These are phyloP conservation scores for Stylosanthes scabra DNA, from an alignment of 331 rosid species.

Conservation along the genomic window DNA sequence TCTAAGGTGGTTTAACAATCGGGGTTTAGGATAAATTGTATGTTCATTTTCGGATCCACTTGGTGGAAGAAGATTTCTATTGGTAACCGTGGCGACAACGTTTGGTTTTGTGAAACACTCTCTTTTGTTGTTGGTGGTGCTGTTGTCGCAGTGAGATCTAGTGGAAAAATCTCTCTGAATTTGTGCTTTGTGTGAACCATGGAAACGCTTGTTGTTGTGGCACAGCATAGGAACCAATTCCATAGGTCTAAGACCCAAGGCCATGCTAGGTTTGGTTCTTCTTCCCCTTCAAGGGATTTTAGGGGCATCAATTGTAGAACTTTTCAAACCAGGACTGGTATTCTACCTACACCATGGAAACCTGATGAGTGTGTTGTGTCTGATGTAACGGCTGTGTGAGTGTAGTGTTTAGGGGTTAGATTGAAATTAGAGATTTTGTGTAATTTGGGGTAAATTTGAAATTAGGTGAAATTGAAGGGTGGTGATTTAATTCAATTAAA, in stretches of 20 bases:
- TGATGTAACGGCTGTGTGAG: too few species aligned
- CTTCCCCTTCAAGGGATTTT: constrained; percentile 54
- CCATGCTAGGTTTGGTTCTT: constrained; percentile 50
- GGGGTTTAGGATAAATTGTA: background rate
- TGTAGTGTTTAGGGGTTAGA: too few species aligned
- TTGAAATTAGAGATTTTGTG: too few species aligned
- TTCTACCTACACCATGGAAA: constrained; percentile 69
- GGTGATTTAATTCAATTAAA: too few species aligned
- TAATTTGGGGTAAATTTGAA: too few species aligned
- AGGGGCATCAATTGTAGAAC: constrained; percentile 72
- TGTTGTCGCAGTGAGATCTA: constrained; percentile 49
- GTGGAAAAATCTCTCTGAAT: constrained; percentile 28
- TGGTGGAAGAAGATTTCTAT: constrained; percentile 36
- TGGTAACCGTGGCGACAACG: constrained; percentile 18
- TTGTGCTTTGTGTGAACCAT: constrained; percentile 40
- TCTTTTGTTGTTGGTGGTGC: constrained; percentile 26
- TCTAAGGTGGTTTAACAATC: constrained; percentile 22
- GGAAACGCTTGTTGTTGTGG: constrained; percentile 73
- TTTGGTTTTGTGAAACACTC: constrained; percentile 31
- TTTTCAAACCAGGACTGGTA: constrained; percentile 73
- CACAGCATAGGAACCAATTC: constrained; percentile 75
- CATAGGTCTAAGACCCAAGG: constrained; percentile 50
- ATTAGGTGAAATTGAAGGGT: too few species aligned
- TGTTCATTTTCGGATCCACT: constrained; percentile 40
- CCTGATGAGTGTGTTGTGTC: too few species aligned